Base-by-base conservation (phyloP, 768 basidiomycete species). In the Termitomyces eurrhizus region DNA sequence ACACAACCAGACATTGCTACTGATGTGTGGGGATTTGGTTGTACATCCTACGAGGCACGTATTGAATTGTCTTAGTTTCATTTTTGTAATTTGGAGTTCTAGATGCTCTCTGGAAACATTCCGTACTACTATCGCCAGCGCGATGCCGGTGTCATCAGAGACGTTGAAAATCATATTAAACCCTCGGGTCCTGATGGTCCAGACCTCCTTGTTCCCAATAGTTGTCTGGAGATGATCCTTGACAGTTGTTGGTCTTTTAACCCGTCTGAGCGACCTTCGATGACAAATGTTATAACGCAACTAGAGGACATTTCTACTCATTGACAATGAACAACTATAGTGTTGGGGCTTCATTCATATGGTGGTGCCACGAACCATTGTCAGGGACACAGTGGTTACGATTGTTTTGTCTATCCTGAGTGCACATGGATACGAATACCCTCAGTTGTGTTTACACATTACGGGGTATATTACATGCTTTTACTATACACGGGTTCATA, bases 21-120 rank as follows among this genome's bases (percentile, higher is more conserved):
- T 6, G 74, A 75, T 56, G 70, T 75, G 6, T 75, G 74, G 74
- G 72, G 72, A 13, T 75, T 72, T 53, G 72, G 70, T 7, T 75
- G 73, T 58, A 75, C 74, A 13, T 72, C 72, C 2, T 74, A 70
- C 36, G 74, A 75, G 66, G 74, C 72, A 12, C 53, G 68, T 45
- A 14, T 26, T 13, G 6, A 13, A 14, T 18, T 6, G 3, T 6
- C 11, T 9, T 16, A 5, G n/a, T 9, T 24, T 5, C 18, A 35
- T 14, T 2, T 6, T 12, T 45, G n/a, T 33, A 7, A 5, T 16
- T 2, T 8, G 24, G 5, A 7, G 29, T 49, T 2, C 18, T 16
- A 65, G 64, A 53, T 65, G 18, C 24, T 65, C 2, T 61, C 59
- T 1, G 58, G 62, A 16, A 61, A 65, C 14, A 52, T 63, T 21